These are phyloP conservation scores for Bondarzewia mesenterica DNA, from an alignment of 1,284 basidiomycete species.

Conservation along the genomic window DNA sequence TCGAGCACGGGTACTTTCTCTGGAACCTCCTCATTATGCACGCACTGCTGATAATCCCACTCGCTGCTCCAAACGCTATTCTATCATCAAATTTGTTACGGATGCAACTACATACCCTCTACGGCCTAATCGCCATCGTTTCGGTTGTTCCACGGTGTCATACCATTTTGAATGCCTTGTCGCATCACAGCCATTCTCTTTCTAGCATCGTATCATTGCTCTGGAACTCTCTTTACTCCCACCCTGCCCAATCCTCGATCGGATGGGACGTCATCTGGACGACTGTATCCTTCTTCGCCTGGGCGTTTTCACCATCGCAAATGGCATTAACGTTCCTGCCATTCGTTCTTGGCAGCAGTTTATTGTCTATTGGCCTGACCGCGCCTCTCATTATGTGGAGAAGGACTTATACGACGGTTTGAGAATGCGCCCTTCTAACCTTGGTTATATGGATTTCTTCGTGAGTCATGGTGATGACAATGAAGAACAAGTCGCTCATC, in stretches of 20 bases:
- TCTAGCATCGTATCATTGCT: background rate
- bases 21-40: conserved; percentile 62
- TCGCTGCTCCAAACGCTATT: conserved; percentile 23
- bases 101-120: conserved; percentile 25
- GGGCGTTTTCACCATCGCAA: conserved; percentile 9
- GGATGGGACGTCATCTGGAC: conserved; percentile 62
- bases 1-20: conserved; percentile 39
- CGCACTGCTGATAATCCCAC: conserved; percentile 44
- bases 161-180: conserved; percentile 21
- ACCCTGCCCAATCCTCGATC: conserved; percentile 61
- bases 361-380: background rate
- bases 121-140: conserved; percentile 28
- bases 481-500: too few species aligned
- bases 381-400: background rate
- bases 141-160: conserved; percentile 32
- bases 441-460: too few species aligned
- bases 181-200: conserved; percentile 9
- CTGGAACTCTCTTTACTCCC: conserved; percentile 35
- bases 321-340: background rate
- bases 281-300: conserved; percentile 30
- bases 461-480: too few species aligned
- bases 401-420: background rate
- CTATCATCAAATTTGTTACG: conserved; percentile 9
- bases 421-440: too few species aligned
- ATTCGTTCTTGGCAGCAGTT: background rate